These are phyloP conservation scores for Abelmoschus esculentus DNA, from an alignment of 345 rosid species.

Conservation along the genomic window DNA sequence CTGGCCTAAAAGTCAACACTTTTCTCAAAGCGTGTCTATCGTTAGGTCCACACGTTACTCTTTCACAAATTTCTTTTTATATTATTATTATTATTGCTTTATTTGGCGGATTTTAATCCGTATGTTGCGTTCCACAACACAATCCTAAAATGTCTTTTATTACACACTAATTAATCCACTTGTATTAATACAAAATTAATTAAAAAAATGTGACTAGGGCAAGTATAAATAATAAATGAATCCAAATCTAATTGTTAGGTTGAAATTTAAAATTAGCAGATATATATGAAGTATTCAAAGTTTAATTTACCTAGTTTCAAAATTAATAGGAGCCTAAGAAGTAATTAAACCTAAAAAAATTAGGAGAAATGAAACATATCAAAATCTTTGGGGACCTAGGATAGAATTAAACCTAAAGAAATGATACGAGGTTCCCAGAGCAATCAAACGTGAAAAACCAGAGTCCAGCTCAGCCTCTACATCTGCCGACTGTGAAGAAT, in stretches of 20 bases:
- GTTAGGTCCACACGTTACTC: constrained; percentile 47
- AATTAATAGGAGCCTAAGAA: no score
- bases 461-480: constrained; percentile 26
- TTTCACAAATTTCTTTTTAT: neutral
- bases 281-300: no score
- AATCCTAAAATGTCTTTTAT: neutral
- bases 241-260: no score
- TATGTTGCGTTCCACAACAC: constrained; percentile 14
- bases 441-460: constrained; percentile 14
- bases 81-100: neutral
- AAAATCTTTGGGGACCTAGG: no score
- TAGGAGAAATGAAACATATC: no score
- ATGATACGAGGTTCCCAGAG: no score
- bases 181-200: neutral
- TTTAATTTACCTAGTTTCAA: no score
- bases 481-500: constrained; percentile 22
- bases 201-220: neutral
- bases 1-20: constrained; percentile 40
- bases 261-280: no score
- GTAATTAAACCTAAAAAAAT: no score
- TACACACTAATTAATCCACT: neutral
- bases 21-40: constrained; percentile 16
- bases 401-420: no score
- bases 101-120: constrained; percentile 10
- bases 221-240: no score